Evolutionary conservation across 106 monocot species (phyloP), one percentile per base, ranked within the genome.

Genomic region (Amphibolis antarctica): DNA sequence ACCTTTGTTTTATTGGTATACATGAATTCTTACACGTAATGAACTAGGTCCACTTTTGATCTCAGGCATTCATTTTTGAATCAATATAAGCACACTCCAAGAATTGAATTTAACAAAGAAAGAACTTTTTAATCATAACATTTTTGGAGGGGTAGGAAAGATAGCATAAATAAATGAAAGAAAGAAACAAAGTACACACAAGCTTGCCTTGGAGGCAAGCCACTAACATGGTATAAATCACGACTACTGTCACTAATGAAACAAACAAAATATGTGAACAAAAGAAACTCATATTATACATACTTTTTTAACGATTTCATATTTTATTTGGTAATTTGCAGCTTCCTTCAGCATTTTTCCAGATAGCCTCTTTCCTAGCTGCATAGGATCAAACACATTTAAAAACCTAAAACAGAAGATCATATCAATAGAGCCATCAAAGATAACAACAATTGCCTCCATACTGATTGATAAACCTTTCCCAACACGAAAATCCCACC

Each of bases 261-360:
- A 13, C 28, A 28, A 57, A 57, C 23, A 57, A 14, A 5, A 17
- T 27, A 28, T 7, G 14, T 14, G 12, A 4, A 26, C 25, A 26
- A 68, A 12, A 55, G 42, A 54, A 28, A 68, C 42, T 21, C 23
- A 46, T 53, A 62, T 20, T 5, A 15, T 51, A 13, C 63, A 23
- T 94, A 90, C 94, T 82, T 65, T 80, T 69, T 91, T 98, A 5
- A 90, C 59, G 24, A 98, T 66, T 73, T 98, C 87, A 69, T 75
- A 74, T 71, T 85, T 90, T 72, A 98, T 87, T 60, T 98, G 80
- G 71, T 83, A 87, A 66, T 91, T 91, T 55, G 87, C 91, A 26
- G 85, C 98, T 80, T 90, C 87, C 57, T 76, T 56, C 44, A 98
- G 69, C 82, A 98, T 64, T 69, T 83, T 98, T 75, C 87, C 87